Evolutionary conservation across 192 early-diverging fungal genomes (phyloP), one percentile per base, ranked within the genome.

Genomic region (Backusella australiensis): DNA sequence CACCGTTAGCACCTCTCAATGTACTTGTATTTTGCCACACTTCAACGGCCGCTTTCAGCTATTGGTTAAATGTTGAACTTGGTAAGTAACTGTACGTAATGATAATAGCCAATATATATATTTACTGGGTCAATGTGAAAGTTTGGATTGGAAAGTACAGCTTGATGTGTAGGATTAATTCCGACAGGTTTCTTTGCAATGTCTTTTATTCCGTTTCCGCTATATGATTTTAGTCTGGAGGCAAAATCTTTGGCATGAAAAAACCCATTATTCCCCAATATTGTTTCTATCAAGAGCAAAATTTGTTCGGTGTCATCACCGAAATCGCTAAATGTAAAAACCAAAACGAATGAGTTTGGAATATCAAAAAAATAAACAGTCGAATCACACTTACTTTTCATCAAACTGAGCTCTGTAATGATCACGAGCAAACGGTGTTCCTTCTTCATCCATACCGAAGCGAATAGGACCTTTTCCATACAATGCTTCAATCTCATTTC

Each of bases 381-480:
- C 1, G 15, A 7, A n/a, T 1, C 15, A n/a, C 8, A 44, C 52
- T 70, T 76, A 80, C 82, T 75, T 83, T 46, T 83, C 79, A 68
- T 83, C 76, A 75, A 80, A 83, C 8, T 73, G 35, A 29, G 76
- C 26, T 21, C 77, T 68, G 29, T 75, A 74, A 9, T 69, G 6
- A 34, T 82, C 76, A 52, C 77, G 67, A 17, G 69, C 12, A 59
- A 83, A 83, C 15, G 73, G 70, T 0, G 73, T 42, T 7, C 81
- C 81, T 17, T 79, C 85, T 69, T 85, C 80, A 4, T 86, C 86
- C 11, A 69, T 72, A 35, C 89, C 88, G 80, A 91, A 92, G 38
- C 72, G 69, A 75, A 91, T 89, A 26, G 89, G 89, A 1, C 88
- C 88, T 32, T 80, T 75, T 23, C 85, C 87, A 80, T 93, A 92